phyloP scores from a whole-genome alignment of 805 yeast genomes.

The Scheffersomyces lignosus region DNA sequence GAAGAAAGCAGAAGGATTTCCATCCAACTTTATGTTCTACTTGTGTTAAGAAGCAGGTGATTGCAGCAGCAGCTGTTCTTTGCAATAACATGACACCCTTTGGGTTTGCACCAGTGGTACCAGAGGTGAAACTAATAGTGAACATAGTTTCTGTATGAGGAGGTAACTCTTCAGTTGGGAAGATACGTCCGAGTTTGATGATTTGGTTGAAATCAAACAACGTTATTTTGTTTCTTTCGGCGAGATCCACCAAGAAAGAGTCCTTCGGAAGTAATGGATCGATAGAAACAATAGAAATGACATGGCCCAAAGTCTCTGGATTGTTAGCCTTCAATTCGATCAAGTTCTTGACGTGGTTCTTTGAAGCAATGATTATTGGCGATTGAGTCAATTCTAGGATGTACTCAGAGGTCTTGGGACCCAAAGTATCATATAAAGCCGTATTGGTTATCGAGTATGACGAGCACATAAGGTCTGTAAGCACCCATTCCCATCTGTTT shows the following conservation, averaged over 20 bases:
- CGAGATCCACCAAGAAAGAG: conserved; percentile 59
- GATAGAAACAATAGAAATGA: conserved; percentile 58
- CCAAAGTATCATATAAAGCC: conserved; percentile 43
- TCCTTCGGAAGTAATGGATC: conserved; percentile 45
- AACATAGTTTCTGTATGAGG: conserved; percentile 17
- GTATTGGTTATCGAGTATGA: conserved; percentile 36
- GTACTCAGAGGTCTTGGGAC: conserved; percentile 31
- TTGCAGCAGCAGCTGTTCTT: conserved; percentile 17
- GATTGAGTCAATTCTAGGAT: conserved; percentile 34
- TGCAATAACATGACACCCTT: conserved; percentile 27
- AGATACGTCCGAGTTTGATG: conserved; percentile 18
- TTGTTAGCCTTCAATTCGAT: conserved; percentile 41
- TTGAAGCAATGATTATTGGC: conserved; percentile 54
- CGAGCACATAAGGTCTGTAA: conserved; percentile 36
- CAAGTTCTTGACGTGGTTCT: conserved; percentile 48
- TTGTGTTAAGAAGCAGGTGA: conserved; percentile 13
- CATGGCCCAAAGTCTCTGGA: conserved; percentile 30
- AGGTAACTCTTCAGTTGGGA: conserved; percentile 16
- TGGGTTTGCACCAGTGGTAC: conserved; percentile 27
- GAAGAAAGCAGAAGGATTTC: conserved; percentile 27
- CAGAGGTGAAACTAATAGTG: conserved; percentile 28
- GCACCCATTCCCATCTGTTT: conserved; percentile 39
- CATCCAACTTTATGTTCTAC: conserved; percentile 1
- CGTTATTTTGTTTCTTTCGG: conserved; percentile 13
- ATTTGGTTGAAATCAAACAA: conserved; percentile 23